Conservation (phyloP, 768 basidiomycete genomes). For the Boletus edulis region DNA sequence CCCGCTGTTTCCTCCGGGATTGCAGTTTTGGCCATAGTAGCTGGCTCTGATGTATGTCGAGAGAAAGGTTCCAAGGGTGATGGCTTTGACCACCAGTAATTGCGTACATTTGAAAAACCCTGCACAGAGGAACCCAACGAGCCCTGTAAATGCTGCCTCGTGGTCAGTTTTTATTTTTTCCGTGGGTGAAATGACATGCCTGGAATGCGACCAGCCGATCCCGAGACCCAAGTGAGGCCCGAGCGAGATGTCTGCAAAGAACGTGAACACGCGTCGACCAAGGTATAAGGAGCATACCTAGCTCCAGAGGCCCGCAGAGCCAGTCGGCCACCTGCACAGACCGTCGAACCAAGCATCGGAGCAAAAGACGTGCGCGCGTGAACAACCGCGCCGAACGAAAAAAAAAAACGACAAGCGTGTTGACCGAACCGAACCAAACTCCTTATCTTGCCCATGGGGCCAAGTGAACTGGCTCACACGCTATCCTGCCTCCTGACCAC, state of each 20-base stretch:
- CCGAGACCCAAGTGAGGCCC: conserved; percentile 9
- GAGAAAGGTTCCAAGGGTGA: background rate
- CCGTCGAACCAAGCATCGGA: conserved; percentile 21
- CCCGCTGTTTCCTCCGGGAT: background rate
- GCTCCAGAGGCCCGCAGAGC: conserved; percentile 19
- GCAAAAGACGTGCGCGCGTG: background rate
- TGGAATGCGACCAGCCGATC: conserved; percentile 6
- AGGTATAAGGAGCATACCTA: conserved; percentile 13
- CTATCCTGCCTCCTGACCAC: conserved; percentile 2
- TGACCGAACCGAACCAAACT: conserved; percentile 14
- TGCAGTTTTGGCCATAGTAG: background rate
- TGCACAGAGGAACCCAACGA: conserved; percentile 1
- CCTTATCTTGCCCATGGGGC: too few relatives aligned
- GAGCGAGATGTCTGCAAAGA: conserved; percentile 14
- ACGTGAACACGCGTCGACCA: conserved; percentile 8
- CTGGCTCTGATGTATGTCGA: conserved; percentile 7
- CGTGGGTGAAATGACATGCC: conserved; percentile 12
- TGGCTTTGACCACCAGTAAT: conserved; percentile 34
- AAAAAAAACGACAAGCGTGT: conserved; percentile 1
- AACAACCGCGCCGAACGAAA: conserved; percentile 2
- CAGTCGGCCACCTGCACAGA: conserved; percentile 22
- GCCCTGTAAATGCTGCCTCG: conserved; percentile 4
- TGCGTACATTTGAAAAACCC: conserved; percentile 20
- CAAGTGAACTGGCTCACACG: conserved; percentile 20
- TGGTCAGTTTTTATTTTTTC: background rate